These are phyloP conservation scores for Pythium apleroticum DNA, from an alignment of 352 stramenopile species.

Conservation along the genomic window DNA sequence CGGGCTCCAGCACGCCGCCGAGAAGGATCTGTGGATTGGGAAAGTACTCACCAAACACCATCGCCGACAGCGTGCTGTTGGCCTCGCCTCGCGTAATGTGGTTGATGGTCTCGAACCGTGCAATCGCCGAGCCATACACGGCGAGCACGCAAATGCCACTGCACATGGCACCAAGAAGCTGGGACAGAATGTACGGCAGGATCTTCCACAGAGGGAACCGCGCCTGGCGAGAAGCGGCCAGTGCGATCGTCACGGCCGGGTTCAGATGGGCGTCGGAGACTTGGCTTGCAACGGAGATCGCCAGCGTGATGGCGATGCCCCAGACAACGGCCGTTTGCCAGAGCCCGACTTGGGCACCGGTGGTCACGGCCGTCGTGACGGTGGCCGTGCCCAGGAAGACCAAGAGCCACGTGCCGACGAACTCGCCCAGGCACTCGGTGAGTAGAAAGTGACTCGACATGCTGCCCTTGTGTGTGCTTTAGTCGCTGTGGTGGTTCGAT, in stretches of 20 bases:
- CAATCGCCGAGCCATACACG: constrained; percentile 52
- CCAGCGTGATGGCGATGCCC: constrained; percentile 30
- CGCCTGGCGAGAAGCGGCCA: constrained; percentile 13
- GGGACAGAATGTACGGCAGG: constrained; percentile 55
- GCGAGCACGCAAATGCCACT: constrained; percentile 42
- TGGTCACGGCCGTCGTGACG: constrained; percentile 13
- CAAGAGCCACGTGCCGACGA: constrained; percentile 24
- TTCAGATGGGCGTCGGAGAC: constrained; percentile 32
- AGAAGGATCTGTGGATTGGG: constrained; percentile 47
- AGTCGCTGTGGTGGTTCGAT: background rate
- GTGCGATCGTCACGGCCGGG: constrained; percentile 28
- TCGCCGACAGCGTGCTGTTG: constrained; percentile 55
- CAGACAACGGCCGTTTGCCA: constrained; percentile 26
- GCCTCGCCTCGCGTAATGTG: constrained; percentile 34
- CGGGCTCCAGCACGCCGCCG: constrained; percentile 15
- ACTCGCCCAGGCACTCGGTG: constrained; percentile 13
- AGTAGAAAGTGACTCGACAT: constrained; percentile 1
- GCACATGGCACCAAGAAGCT: constrained; percentile 53
- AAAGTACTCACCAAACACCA: constrained; percentile 72
- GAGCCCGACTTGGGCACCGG: constrained; percentile 15
- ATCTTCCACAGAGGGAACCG: constrained; percentile 32
- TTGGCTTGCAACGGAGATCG: constrained; percentile 19
- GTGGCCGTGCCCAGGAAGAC: constrained; percentile 23
- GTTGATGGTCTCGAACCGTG: constrained; percentile 46
- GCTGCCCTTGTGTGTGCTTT: background rate